A percentile compares a stretch with the other conserved stretches of the same genome.
phyloP scores from a whole-genome alignment of 2,329 filamentous ascomycete species.

The Purpureocillium lavendulum region DNA sequence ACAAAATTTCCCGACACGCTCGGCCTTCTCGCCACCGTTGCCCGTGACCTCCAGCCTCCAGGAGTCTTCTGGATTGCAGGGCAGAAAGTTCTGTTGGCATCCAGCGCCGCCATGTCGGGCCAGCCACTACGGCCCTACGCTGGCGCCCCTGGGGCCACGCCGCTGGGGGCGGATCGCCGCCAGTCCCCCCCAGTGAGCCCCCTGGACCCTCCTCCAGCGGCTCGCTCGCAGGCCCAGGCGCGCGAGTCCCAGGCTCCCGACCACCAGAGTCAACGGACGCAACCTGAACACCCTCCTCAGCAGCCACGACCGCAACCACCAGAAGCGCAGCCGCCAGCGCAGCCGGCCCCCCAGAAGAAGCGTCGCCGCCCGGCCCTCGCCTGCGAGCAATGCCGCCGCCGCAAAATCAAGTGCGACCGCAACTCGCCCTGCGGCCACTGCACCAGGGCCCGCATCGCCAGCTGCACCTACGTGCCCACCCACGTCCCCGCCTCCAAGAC shows the following conservation, averaged over 20 bases:
- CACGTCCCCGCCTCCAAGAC: conserved; percentile 20
- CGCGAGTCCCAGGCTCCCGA: too few relatives aligned
- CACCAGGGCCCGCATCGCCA: conserved; percentile 42
- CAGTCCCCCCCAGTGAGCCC: too few relatives aligned
- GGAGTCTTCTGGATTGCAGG: too few relatives aligned
- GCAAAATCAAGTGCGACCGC: conserved; percentile 55
- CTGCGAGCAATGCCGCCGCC: conserved; percentile 48
- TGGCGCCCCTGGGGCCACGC: too few relatives aligned
- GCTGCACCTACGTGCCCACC: conserved; percentile 42
- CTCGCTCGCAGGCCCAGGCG: too few relatives aligned
- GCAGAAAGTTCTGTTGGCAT: too few relatives aligned
- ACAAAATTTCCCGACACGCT: not conserved
- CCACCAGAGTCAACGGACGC: too few relatives aligned
- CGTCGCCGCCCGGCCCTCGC: conserved; percentile 34
- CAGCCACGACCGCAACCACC: not conserved
- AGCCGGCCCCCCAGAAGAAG: conserved; percentile 20
- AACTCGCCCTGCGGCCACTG: conserved; percentile 52
- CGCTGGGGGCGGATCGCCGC: too few relatives aligned
- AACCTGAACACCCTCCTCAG: too few relatives aligned
- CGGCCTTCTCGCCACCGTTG: not conserved
- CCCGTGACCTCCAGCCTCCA: not conserved
- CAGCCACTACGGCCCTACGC: too few relatives aligned
- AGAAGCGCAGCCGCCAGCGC: conserved; percentile 2
- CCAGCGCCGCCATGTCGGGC: too few relatives aligned
- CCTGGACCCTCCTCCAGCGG: too few relatives aligned